Evolutionary conservation across 371 early-diverging fungal genomes (phyloP).

Genomic region (Smittium mucronatum): DNA sequence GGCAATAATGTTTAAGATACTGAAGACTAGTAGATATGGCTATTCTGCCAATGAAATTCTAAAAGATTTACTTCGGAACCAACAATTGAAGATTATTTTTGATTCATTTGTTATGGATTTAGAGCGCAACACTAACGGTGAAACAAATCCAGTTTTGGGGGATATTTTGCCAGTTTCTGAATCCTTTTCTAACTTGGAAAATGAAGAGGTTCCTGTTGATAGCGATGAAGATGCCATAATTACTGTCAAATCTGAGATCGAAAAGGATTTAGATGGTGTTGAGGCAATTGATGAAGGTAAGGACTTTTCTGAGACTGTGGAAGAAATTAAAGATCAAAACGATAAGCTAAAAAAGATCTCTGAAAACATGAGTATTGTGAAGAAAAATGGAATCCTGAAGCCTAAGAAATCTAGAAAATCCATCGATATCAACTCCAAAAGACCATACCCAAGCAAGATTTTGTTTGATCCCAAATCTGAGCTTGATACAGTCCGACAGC

Average conservation of each 20-base stretch:
- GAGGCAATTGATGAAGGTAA: background rate
- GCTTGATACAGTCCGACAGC: background rate
- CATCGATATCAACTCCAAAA: background rate
- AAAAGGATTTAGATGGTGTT: background rate
- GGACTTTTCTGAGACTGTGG: background rate
- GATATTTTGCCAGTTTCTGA: background rate
- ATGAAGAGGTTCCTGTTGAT: background rate
- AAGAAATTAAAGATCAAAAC: background rate
- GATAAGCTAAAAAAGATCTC: background rate
- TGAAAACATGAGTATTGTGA: background rate
- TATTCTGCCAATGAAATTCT: background rate
- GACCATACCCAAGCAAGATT: background rate
- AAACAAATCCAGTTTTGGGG: background rate
- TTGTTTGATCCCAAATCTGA: background rate
- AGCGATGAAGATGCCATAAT: background rate
- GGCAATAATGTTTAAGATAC: background rate
- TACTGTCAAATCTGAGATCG: background rate
- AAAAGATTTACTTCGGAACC: background rate
- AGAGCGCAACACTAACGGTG: background rate
- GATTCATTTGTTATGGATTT: background rate
- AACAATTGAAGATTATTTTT: background rate
- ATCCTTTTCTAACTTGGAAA: background rate
- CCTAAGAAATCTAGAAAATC: background rate
- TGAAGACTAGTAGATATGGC: background rate
- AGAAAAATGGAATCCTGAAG: background rate